Percentiles rank a stretch among this genome's conserved stretches.
These are phyloP conservation scores for Amphirosellinia nigrospora DNA, from an alignment of 495 filamentous ascomycete species.

Conservation along the genomic window DNA sequence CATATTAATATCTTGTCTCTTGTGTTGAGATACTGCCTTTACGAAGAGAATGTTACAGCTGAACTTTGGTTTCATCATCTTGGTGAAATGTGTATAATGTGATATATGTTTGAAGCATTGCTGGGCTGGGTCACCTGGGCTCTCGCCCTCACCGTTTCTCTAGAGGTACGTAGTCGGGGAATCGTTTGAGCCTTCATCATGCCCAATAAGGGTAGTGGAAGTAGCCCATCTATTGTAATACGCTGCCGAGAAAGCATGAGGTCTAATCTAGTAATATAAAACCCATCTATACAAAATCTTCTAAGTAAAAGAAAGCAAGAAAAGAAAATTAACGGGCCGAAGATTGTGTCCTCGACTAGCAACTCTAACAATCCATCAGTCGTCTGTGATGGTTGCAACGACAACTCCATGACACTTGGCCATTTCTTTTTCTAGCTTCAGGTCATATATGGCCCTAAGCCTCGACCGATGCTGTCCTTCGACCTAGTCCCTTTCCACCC, in stretches of 20 bases:
- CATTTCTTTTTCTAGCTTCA: not conserved
- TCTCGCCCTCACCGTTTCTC: not conserved
- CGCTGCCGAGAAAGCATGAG: not conserved
- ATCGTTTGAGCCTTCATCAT: not conserved
- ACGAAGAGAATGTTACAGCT: too few species aligned
- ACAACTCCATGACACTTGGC: not conserved
- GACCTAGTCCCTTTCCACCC: not conserved
- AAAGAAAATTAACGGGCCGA: not conserved
- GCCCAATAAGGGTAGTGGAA: not conserved
- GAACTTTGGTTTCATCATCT: too few species aligned
- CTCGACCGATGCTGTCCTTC: not conserved
- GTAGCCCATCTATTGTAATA: not conserved
- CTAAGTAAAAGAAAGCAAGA: not conserved
- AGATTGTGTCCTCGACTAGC: not conserved
- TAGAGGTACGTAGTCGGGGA: not conserved
- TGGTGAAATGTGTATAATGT: not conserved
- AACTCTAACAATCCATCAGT: not conserved
- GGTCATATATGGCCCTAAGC: conserved; percentile 1
- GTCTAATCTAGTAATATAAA: not conserved
- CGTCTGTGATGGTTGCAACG: not conserved
- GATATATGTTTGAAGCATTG: not conserved
- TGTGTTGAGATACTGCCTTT: too few species aligned
- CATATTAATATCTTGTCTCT: not conserved
- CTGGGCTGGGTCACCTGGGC: not conserved
- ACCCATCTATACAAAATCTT: not conserved